These are phyloP conservation scores for Eucalyptus brandiana DNA, from an alignment of 345 rosid genomes.

Conservation along the genomic window DNA sequence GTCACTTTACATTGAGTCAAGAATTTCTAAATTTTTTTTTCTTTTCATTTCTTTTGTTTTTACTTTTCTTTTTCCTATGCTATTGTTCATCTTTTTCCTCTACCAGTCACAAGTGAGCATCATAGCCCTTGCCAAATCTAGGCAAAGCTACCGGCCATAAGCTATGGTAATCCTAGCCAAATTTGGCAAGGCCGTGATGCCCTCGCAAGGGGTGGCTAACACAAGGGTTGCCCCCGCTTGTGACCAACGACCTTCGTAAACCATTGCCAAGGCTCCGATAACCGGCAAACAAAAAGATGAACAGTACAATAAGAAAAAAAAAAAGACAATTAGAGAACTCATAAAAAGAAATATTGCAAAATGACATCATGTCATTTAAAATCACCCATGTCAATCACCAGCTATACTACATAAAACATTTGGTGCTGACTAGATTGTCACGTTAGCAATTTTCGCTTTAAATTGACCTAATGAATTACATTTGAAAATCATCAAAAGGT, in stretches of 20 bases:
- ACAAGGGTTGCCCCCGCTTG: background rate
- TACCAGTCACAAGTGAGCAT: background rate
- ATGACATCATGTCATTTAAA: background rate
- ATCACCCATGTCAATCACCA: rapidly evolving
- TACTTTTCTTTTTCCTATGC: background rate
- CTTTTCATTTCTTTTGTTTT: background rate
- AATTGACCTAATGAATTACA: background rate
- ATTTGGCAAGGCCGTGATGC: background rate
- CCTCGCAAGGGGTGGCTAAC: background rate
- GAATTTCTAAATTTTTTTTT: background rate
- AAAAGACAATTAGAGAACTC: background rate
- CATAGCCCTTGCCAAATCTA: background rate
- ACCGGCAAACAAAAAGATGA: background rate
- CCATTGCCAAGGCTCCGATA: background rate
- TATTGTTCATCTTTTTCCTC: background rate
- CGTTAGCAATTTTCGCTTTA: background rate
- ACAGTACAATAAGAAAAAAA: background rate
- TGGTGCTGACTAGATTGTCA: rapidly evolving
- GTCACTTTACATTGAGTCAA: background rate
- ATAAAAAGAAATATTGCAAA: background rate
- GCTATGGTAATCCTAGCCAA: background rate
- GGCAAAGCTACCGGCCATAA: background rate
- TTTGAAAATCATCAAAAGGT: background rate
- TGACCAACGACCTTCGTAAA: background rate
- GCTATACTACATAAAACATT: background rate